Conservation (phyloP, 306 rosid genomes). For the Hippophae gyantsensis region DNA sequence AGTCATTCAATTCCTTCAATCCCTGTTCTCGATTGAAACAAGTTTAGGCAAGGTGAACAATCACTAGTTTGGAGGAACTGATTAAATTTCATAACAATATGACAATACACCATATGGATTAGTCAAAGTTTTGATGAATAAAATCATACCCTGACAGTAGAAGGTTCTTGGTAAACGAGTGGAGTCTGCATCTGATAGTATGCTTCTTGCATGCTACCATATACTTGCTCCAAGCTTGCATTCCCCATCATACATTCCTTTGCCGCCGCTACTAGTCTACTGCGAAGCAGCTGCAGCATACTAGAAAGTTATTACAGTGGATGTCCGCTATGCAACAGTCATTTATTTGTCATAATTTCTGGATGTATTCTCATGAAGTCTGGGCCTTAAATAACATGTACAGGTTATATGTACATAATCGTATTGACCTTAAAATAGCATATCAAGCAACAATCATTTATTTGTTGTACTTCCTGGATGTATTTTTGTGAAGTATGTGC, state of each 20-base stretch:
- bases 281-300: slow-evolving; percentile 47
- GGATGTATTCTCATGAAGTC: not conserved
- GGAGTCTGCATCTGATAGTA: slow-evolving; percentile 70
- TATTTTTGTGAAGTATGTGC: too few species aligned
- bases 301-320: slow-evolving; percentile 7
- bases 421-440: too few species aligned
- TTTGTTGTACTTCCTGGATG: too few species aligned
- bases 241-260: slow-evolving; percentile 40
- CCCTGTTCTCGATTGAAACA: slow-evolving; percentile 34
- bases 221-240: slow-evolving; percentile 57
- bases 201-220: slow-evolving; percentile 65
- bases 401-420: too few species aligned
- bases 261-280: slow-evolving; percentile 46
- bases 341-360: too few species aligned
- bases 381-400: too few species aligned
- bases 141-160: slow-evolving; percentile 31
- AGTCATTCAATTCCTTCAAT: slow-evolving; percentile 50
- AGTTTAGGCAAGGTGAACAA: slow-evolving; percentile 13
- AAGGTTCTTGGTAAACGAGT: slow-evolving; percentile 38
- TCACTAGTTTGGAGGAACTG: not conserved
- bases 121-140: not conserved
- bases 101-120: not conserved
- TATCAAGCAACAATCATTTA: too few species aligned
- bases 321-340: not conserved
- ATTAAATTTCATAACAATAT: not conserved